These are phyloP conservation scores for Mycosarcoma mackinlayi DNA, from an alignment of 1,284 basidiomycete species.

Conservation along the genomic window DNA sequence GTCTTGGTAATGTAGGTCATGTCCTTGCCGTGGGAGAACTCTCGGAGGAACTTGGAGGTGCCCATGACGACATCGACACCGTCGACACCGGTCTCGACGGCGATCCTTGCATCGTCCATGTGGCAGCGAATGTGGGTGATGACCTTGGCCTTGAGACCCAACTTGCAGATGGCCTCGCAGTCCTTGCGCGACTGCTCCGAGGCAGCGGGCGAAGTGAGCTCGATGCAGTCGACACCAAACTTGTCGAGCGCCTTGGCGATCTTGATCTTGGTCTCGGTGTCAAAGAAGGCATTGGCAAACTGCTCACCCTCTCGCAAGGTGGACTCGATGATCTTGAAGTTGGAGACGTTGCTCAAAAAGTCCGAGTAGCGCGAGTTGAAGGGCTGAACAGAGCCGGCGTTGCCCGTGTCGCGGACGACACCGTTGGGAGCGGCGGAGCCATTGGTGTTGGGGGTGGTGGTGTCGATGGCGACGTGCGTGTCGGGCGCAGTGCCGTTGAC, in stretches of 20 bases:
- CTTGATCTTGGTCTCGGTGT: conserved; percentile 99
- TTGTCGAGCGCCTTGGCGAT: conserved; percentile 81
- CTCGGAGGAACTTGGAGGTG: conserved; percentile 97
- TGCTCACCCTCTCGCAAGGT: conserved; percentile 97
- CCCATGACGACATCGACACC: conserved; percentile 99
- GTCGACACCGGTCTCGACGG: conserved; percentile 96
- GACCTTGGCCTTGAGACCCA: conserved; percentile 95
- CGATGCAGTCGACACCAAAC: conserved; percentile 96
- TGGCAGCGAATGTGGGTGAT: conserved; percentile 99
- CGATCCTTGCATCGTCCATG: conserved; percentile 99
- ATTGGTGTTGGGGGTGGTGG: conserved; percentile 38
- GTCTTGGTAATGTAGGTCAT: conserved; percentile 99
- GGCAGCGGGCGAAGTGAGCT: conserved; percentile 96
- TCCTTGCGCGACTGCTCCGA: conserved; percentile 94
- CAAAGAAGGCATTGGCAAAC: conserved; percentile 99
- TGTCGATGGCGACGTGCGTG: conserved; percentile 63
- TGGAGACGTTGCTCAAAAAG: conserved; percentile 67
- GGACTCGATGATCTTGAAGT: conserved; percentile 86
- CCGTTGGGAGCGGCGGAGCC: conserved; percentile 9
- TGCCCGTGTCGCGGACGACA: conserved; percentile 41
- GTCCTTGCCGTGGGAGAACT: conserved; percentile 99
- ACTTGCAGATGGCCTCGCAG: conserved; percentile 99
- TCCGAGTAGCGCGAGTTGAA: conserved; percentile 60
- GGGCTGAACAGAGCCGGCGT: conserved; percentile 50
- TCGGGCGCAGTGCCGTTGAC: conserved; percentile 58